phyloP scores from a whole-genome alignment of 2,329 filamentous ascomycete genomes.

The Xylariaceae sp. region DNA sequence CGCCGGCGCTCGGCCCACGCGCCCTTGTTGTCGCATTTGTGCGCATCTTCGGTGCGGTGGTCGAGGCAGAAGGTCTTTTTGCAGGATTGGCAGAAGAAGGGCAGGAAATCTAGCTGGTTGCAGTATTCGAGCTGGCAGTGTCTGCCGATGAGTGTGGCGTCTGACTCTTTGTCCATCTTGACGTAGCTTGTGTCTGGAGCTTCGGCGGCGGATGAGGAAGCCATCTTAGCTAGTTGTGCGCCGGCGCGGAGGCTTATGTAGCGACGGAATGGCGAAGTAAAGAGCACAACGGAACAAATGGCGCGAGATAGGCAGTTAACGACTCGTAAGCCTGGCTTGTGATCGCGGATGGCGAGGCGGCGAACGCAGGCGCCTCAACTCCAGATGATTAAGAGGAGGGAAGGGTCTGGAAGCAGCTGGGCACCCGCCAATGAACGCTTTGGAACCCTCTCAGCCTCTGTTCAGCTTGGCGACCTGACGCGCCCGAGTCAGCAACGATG shows the following conservation, averaged over 20 bases:
- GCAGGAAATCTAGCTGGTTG: slow-evolving; percentile 92
- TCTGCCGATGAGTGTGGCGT: slow-evolving; percentile 80
- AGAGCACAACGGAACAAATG: no score
- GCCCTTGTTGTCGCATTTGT: slow-evolving; percentile 62
- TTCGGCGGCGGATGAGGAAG: slow-evolving; percentile 44
- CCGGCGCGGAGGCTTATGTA: background rate
- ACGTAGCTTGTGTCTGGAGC: slow-evolving; percentile 58
- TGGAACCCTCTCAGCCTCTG: background rate
- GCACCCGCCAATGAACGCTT: background rate
- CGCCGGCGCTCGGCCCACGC: slow-evolving; percentile 61
- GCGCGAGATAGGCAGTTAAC: slow-evolving; percentile 16
- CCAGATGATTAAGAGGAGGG: slow-evolving; percentile 22
- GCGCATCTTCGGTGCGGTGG: slow-evolving; percentile 81
- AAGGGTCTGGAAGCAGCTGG: slow-evolving; percentile 28
- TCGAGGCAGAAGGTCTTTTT: slow-evolving; percentile 84
- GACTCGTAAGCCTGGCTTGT: slow-evolving; percentile 25
- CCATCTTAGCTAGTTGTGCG: slow-evolving; percentile 41
- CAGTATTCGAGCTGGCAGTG: slow-evolving; percentile 93
- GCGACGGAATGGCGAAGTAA: background rate
- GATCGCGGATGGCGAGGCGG: slow-evolving; percentile 16
- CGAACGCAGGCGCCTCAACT: no score
- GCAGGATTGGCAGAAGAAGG: slow-evolving; percentile 91
- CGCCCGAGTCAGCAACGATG: no score
- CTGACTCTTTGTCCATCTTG: slow-evolving; percentile 67
- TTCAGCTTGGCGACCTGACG: no score